Conservation (phyloP, 1,139 yeast genomes). For the Magnusiomyces paraingens region DNA sequence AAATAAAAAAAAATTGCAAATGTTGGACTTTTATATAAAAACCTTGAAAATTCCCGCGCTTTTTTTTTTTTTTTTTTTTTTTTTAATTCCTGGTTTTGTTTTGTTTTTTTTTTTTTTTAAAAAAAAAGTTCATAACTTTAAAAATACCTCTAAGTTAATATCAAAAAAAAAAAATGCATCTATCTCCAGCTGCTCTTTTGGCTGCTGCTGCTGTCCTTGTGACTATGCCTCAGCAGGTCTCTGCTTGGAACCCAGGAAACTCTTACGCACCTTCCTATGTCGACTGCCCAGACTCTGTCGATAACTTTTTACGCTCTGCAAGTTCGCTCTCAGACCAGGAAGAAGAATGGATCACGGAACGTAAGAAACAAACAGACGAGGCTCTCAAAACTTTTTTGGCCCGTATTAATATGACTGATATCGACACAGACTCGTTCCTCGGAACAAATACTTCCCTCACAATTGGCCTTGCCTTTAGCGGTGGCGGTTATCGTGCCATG, state of each 20-base stretch:
- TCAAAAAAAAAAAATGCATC: neutral
- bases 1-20: too few relatives aligned
- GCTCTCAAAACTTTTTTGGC: conserved; percentile 6
- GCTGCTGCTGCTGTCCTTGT: conserved; percentile 1
- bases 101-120: too few relatives aligned
- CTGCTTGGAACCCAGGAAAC: conserved; percentile 15
- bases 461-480: conserved; percentile 66
- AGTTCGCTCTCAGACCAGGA: conserved; percentile 20
- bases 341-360: conserved; percentile 14
- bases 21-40: too few relatives aligned
- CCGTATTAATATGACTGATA: conserved; percentile 11
- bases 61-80: too few relatives aligned
- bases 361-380: conserved; percentile 7
- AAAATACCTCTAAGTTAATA: too few relatives aligned
- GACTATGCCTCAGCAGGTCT: neutral
- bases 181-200: neutral
- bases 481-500: conserved; percentile 86
- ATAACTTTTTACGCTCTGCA: conserved; percentile 20
- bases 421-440: conserved; percentile 6
- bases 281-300: neutral
- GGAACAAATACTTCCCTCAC: conserved; percentile 20
- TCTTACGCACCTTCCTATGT: neutral
- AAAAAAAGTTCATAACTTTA: too few relatives aligned
- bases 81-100: too few relatives aligned
- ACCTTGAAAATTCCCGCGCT: too few relatives aligned